Conservation (phyloP, 2,329 filamentous ascomycete species). For the Trichoderma cornu-damae region DNA sequence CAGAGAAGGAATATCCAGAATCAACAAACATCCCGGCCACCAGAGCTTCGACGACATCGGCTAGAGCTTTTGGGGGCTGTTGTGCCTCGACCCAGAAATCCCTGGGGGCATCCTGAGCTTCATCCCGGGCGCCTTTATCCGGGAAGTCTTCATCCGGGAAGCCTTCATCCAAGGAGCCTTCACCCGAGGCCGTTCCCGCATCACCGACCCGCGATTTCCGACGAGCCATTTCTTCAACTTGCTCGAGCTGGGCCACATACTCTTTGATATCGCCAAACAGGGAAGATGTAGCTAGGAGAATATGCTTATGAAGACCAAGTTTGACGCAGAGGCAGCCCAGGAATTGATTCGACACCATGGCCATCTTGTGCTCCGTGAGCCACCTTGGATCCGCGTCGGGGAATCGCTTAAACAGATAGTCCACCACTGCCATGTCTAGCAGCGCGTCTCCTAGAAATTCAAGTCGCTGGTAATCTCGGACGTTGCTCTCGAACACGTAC, state of each 20-base stretch:
- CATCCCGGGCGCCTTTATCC: neutral
- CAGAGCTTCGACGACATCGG: constrained; percentile 85
- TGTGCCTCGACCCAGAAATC: constrained; percentile 66
- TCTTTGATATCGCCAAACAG: constrained; percentile 43
- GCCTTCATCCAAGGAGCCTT: neutral
- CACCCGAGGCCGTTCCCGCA: neutral
- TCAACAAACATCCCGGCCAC: constrained; percentile 91
- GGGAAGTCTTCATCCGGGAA: too few species aligned
- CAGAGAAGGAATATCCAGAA: constrained; percentile 67
- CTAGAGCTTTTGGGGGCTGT: constrained; percentile 66
- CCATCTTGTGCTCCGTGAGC: constrained; percentile 98
- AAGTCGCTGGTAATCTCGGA: constrained; percentile 84
- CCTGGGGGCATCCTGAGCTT: constrained; percentile 5
- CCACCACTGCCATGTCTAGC: constrained; percentile 79
- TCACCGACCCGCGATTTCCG: constrained; percentile 24
- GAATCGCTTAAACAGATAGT: constrained; percentile 71
- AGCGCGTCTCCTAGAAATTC: constrained; percentile 90
- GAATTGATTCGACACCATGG: constrained; percentile 98
- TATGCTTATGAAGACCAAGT: constrained; percentile 69
- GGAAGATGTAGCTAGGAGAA: constrained; percentile 50
- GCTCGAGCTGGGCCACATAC: constrained; percentile 55
- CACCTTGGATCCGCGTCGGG: constrained; percentile 85
- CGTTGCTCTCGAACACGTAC: constrained; percentile 66
- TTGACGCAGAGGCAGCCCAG: constrained; percentile 74
- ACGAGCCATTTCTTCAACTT: constrained; percentile 39